Evolutionary conservation across 106 monocot genomes (phyloP).

Genomic region (Ottelia alismoides): DNA sequence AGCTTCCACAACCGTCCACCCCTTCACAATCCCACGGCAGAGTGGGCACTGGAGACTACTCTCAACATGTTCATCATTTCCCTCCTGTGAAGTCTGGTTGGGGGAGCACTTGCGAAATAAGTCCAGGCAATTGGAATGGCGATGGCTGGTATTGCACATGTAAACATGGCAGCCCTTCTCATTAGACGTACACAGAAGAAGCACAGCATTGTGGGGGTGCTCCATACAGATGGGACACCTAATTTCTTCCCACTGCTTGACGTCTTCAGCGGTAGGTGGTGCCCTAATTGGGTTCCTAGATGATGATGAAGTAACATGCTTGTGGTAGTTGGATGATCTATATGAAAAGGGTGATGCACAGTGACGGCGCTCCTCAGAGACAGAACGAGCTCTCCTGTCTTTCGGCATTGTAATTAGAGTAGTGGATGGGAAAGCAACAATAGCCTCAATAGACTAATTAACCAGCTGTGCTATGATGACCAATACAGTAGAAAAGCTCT

Average conservation of each 20-base stretch:
- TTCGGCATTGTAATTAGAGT: slow-evolving; percentile 43
- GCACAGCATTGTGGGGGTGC: slow-evolving; percentile 85
- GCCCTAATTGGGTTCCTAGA: slow-evolving; percentile 9
- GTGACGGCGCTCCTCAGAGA: slow-evolving; percentile 46
- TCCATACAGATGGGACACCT: slow-evolving; percentile 88
- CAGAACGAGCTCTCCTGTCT: slow-evolving; percentile 44
- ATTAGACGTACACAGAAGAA: slow-evolving; percentile 54
- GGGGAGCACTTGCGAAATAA: slow-evolving; percentile 55
- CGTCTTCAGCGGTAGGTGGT: slow-evolving; percentile 18
- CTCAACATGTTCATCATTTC: slow-evolving; percentile 4
- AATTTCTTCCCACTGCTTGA: slow-evolving; percentile 58
- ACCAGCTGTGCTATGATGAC: no score
- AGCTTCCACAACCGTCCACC: slow-evolving; percentile 33
- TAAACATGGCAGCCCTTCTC: slow-evolving; percentile 65
- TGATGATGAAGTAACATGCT: no score
- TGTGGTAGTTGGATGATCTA: slow-evolving; percentile 16
- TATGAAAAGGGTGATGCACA: slow-evolving; percentile 27
- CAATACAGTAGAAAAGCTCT: no score
- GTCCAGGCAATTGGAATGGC: slow-evolving; percentile 86
- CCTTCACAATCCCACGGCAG: slow-evolving; percentile 52
- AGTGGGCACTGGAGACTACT: slow-evolving; percentile 43
- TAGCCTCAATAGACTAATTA: background rate
- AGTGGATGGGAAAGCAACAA: background rate
- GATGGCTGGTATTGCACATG: slow-evolving; percentile 83
- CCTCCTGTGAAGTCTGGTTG: slow-evolving; percentile 6